Percentiles rank a stretch among this genome's conserved stretches.
phyloP scores from a whole-genome alignment of 306 rosid genomes.

The Quercus ilex region DNA sequence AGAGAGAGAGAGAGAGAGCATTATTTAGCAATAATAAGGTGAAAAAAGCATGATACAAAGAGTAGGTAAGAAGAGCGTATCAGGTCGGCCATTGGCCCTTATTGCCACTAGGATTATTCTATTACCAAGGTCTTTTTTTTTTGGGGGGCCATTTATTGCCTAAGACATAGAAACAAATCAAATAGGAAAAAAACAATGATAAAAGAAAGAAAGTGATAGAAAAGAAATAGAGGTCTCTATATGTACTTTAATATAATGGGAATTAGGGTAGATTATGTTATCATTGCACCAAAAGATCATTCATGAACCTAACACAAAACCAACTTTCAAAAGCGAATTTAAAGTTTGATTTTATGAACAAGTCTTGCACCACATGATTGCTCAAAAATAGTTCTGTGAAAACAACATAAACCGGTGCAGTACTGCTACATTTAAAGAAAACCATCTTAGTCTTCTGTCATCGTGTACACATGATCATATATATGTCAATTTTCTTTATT shows the following conservation, averaged over 20 bases:
- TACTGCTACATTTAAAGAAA: neutral
- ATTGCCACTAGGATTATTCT: slow-evolving; percentile 38
- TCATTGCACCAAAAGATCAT: neutral
- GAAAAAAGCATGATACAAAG: slow-evolving; percentile 6
- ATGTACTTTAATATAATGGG: neutral
- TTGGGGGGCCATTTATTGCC: neutral
- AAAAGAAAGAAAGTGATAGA: neutral
- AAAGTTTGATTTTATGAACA: neutral
- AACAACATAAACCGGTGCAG: neutral
- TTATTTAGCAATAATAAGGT: slow-evolving; percentile 21
- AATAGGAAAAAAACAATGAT: neutral
- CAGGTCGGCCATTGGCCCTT: slow-evolving; percentile 51
- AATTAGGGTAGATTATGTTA: neutral
- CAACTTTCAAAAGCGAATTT: neutral
- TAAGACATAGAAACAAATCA: neutral
- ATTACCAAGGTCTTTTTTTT: neutral
- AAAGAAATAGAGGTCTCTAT: neutral
- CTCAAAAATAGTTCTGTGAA: neutral
- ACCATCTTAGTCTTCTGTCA: neutral
- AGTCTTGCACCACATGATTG: neutral
- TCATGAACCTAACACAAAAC: neutral
- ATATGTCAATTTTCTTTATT: neutral
- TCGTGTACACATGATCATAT: neutral
- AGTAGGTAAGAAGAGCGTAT: slow-evolving; percentile 54
- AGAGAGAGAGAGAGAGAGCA: neutral